Conservation (phyloP, 768 basidiomycete species). For the Amanita exitialis region DNA sequence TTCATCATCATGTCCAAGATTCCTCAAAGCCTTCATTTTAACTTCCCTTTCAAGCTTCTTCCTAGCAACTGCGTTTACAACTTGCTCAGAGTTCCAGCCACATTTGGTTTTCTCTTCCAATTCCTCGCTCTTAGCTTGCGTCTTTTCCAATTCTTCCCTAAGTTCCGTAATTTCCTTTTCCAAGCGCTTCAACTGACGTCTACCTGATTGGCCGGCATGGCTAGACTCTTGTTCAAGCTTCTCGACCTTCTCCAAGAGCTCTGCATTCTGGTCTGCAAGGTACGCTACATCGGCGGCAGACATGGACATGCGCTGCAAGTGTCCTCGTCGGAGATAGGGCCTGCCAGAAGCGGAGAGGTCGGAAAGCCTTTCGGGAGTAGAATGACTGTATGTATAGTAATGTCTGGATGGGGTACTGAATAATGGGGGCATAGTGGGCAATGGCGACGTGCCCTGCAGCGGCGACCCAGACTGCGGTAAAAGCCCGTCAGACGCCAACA, state of each 20-base stretch:
- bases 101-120: slow-evolving; percentile 56
- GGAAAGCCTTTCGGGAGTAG: slow-evolving; percentile 13
- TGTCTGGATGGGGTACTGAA: slow-evolving; percentile 17
- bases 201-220: slow-evolving; percentile 56
- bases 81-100: slow-evolving; percentile 30
- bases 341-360: slow-evolving; percentile 17
- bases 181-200: slow-evolving; percentile 57
- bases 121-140: slow-evolving; percentile 61
- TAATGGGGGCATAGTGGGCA: slow-evolving; percentile 26
- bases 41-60: slow-evolving; percentile 43
- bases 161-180: slow-evolving; percentile 76
- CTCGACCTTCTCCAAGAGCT: slow-evolving; percentile 68
- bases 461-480: slow-evolving; percentile 33
- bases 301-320: slow-evolving; percentile 46
- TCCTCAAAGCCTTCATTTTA: slow-evolving; percentile 43
- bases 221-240: slow-evolving; percentile 62
- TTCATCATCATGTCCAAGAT: slow-evolving; percentile 19
- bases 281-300: slow-evolving; percentile 59
- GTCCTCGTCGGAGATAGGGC: slow-evolving; percentile 18
- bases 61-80: slow-evolving; percentile 31
- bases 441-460: slow-evolving; percentile 20
- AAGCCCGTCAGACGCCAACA: slow-evolving; percentile 16
- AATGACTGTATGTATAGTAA: slow-evolving; percentile 21
- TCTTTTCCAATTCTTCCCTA: slow-evolving; percentile 66
- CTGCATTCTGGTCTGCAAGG: slow-evolving; percentile 76